Base-by-base conservation (phyloP, 2,329 filamentous ascomycete genomes). In the Aspergillus phoenicis region DNA sequence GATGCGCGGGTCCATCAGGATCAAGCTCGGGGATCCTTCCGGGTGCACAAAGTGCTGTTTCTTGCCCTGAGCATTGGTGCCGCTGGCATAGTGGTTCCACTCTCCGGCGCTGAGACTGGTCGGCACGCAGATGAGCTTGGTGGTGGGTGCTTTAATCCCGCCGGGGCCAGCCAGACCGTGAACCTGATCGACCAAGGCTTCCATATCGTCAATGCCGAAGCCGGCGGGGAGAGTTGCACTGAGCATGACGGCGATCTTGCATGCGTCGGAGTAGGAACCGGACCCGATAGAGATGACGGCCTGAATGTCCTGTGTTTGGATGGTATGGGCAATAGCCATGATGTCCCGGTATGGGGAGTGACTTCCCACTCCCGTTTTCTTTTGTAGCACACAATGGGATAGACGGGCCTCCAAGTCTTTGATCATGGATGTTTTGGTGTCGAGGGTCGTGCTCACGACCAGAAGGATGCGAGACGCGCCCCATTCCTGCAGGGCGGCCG, bases 231-330 rank as follows among this genome's bases (percentile, higher is more conserved):
- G 53, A 7, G 39, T 56, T 11, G 38, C 53, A 56, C 53, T 56
- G 39, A 56, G 28, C 53, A 56, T 47, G 26, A 56, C 53, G 13
- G 53, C 53, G 41, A 56, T 56, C 8, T 56, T 56, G 53, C 53
- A 56, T 20, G 53, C 53, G 8, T 56, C 53, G 2, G 39, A 56
- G n/a, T 56, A 47, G 4, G 53, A 47, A 5, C 39, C 53, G 3
- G 53, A 56, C 5, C 53, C 53, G 17, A 56, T 56, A 5, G 53
- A 56, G 24, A 56, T 41, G 8, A 47, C 53, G 28, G 39, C 39
- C 15, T 56, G 26, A 8, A 38, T 56, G 26, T 47, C 39, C 8
- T 47, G 39, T 3, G 45, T 33, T 11, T 56, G 39, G 28, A 56
- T 17, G 11, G 33, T 56, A 26, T 47, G 53, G 17, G 53, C 39